Conservation (phyloP, 495 filamentous ascomycete species). For the Penicillium steckii region DNA sequence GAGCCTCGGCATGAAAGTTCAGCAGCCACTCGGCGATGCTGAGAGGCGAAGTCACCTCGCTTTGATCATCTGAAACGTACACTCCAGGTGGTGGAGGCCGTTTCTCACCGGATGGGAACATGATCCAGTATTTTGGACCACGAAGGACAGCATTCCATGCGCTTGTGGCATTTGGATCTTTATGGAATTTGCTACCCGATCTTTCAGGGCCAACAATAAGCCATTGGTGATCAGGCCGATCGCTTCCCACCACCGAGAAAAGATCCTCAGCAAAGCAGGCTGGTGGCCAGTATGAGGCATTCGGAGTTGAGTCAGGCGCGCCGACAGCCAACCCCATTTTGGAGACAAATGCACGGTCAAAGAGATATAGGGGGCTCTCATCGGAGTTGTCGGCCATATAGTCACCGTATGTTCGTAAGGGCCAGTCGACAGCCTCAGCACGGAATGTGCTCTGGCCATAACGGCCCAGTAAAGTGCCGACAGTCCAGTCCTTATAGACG, state of each 20-base stretch:
- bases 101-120: constrained; percentile 71
- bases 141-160: constrained; percentile 96
- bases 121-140: constrained; percentile 98
- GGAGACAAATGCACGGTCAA: constrained; percentile 81
- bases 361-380: constrained; percentile 91
- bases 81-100: constrained; percentile 78
- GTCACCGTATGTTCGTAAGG: constrained; percentile 70
- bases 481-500: constrained; percentile 70
- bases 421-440: constrained; percentile 94
- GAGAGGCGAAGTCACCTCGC: constrained; percentile 90
- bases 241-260: constrained; percentile 75
- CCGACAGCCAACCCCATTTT: constrained; percentile 77
- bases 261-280: constrained; percentile 86
- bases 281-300: constrained; percentile 76
- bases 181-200: constrained; percentile 95
- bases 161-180: constrained; percentile 73
- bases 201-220: constrained; percentile 87
- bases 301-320: constrained; percentile 34
- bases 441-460: constrained; percentile 72
- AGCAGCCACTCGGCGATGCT: constrained; percentile 97
- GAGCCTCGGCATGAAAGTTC: constrained; percentile 85
- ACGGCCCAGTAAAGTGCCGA: constrained; percentile 57
- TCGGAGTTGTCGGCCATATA: constrained; percentile 85
- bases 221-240: constrained; percentile 89
- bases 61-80: constrained; percentile 86